phyloP scores from a whole-genome alignment of 352 stramenopile genomes.

The Thalassiosira oceanica region DNA sequence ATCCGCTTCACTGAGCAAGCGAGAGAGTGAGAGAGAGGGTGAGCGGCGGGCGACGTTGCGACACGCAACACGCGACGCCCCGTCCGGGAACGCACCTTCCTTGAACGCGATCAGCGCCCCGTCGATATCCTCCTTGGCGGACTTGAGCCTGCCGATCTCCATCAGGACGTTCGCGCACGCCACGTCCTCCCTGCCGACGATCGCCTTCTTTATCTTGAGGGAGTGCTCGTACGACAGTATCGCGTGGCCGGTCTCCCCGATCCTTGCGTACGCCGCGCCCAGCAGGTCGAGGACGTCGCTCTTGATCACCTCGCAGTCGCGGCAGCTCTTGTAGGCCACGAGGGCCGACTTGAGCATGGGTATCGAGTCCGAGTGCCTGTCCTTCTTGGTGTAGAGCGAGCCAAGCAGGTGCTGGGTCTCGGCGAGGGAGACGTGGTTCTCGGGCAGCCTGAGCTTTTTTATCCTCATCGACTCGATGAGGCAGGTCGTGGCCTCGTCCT shows the following conservation, averaged over 20 bases:
- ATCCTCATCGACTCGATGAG: constrained; percentile 44
- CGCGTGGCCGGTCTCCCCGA: constrained; percentile 24
- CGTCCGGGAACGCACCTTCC: constrained; percentile 42
- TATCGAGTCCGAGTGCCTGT: constrained; percentile 17
- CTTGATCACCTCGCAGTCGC: constrained; percentile 46
- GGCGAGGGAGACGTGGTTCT: constrained; percentile 36
- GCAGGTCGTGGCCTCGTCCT: constrained; percentile 31
- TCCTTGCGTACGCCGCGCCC: constrained; percentile 21
- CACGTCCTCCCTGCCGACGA: constrained; percentile 19
- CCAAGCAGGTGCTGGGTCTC: constrained; percentile 46
- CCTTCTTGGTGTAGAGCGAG: constrained; percentile 44
- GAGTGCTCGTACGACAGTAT: constrained; percentile 43
- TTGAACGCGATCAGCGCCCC: constrained; percentile 52
- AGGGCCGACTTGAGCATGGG: constrained; percentile 41
- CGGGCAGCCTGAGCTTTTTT: constrained; percentile 27
- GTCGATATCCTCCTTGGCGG: constrained; percentile 29
- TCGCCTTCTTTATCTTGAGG: constrained; percentile 36
- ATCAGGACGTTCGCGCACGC: constrained; percentile 50
- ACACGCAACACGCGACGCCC: neutral
- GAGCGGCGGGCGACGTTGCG: neutral
- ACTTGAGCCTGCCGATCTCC: constrained; percentile 48
- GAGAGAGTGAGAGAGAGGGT: too few relatives aligned
- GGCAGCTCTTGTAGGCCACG: constrained; percentile 23
- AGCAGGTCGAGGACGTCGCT: constrained; percentile 55
- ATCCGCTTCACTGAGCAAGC: constrained; percentile 43